These are phyloP conservation scores for Coemansia nantahalensis DNA, from an alignment of 192 early-diverging fungal species.

Conservation along the genomic window DNA sequence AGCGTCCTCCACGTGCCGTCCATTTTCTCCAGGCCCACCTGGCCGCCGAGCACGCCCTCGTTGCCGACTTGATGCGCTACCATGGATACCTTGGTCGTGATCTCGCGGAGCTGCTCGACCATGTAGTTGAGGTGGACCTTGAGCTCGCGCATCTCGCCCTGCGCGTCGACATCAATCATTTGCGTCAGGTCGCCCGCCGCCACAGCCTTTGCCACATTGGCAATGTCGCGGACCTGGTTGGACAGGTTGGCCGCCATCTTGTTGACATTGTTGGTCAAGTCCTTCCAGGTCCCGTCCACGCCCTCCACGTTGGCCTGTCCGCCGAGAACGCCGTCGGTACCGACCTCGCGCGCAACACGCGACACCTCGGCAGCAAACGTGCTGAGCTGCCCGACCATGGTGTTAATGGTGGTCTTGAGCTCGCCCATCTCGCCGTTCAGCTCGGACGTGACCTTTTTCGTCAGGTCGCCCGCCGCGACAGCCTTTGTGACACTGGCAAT, in stretches of 20 bases:
- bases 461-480: conserved; percentile 57
- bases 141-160: no score
- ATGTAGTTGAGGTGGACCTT: no score
- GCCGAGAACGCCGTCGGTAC: conserved; percentile 35
- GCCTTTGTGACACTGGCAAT: conserved; percentile 56
- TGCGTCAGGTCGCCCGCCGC: no score
- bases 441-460: conserved; percentile 46
- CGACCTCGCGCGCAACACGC: conserved; percentile 18
- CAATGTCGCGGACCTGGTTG: no score
- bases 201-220: no score
- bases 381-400: conserved; percentile 56
- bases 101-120: no score
- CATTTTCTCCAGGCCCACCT: conserved; percentile 52
- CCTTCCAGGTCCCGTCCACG: no score
- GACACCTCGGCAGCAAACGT: conserved; percentile 57
- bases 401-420: conserved; percentile 47
- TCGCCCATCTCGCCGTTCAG: conserved; percentile 24
- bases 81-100: no score
- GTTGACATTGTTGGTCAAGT: no score
- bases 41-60: conserved; percentile 40
- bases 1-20: conserved; percentile 12
- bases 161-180: no score
- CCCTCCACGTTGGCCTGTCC: no score
- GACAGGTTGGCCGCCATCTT: conserved; percentile 51
- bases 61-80: no score